These are phyloP conservation scores for Plantago major DNA, from an alignment of 257 asterid species.

Conservation along the genomic window DNA sequence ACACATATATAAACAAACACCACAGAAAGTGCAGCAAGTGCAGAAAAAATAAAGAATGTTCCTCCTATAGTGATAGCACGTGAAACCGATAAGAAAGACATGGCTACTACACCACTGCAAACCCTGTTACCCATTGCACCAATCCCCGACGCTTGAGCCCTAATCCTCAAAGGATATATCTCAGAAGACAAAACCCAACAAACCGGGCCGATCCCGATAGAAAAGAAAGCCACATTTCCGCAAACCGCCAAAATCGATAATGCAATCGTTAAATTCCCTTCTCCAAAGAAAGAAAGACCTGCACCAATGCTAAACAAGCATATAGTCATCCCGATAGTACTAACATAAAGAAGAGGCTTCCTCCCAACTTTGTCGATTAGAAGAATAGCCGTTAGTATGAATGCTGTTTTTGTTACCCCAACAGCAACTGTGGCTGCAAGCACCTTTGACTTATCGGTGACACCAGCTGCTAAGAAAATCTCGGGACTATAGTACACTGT, in stretches of 20 bases:
- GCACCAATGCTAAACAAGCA: constrained; percentile 55
- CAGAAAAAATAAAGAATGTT: constrained; percentile 58
- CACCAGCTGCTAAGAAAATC: constrained; percentile 73
- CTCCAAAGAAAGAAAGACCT: constrained; percentile 40
- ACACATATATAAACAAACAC: constrained; percentile 54
- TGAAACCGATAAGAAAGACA: constrained; percentile 86
- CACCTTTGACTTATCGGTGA: constrained; percentile 51
- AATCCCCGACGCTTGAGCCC: constrained; percentile 89
- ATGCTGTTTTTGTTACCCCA: constrained; percentile 68
- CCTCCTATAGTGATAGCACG: constrained; percentile 63
- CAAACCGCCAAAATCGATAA: constrained; percentile 57
- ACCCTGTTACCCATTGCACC: constrained; percentile 92
- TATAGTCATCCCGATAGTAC: constrained; percentile 85
- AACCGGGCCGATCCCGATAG: constrained; percentile 82
- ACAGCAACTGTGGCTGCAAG: constrained; percentile 93
- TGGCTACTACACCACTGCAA: constrained; percentile 82
- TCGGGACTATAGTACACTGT: constrained; percentile 89
- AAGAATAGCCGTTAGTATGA: constrained; percentile 66
- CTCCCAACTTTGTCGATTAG: constrained; percentile 75
- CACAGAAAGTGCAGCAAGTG: constrained; percentile 51
- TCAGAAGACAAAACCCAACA: constrained; percentile 94
- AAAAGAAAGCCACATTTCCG: constrained; percentile 86
- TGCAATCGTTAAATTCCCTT: constrained; percentile 40
- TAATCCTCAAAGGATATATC: constrained; percentile 69
- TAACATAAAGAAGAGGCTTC: constrained; percentile 79